Evolutionary conservation across 495 filamentous ascomycete species (phyloP).

Genomic region (Podospora appendiculata): DNA sequence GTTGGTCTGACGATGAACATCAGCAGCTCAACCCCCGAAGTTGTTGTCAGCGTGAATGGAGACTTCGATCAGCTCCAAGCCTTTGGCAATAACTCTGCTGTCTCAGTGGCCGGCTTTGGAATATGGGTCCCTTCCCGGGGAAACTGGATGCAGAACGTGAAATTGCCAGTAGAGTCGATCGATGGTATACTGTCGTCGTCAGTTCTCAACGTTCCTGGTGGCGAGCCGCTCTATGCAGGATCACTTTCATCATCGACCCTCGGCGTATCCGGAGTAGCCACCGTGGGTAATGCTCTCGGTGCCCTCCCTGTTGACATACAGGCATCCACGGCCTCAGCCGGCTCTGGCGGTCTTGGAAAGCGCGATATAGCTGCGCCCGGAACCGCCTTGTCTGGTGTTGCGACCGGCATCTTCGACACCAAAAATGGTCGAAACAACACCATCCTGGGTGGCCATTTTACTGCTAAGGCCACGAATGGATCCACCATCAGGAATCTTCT

Average conservation of each 20-base stretch:
- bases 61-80: constrained; percentile 65
- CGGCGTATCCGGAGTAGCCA: constrained; percentile 60
- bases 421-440: constrained; percentile 67
- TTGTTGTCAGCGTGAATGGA: constrained; percentile 71
- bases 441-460: constrained; percentile 83
- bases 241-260: constrained; percentile 64
- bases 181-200: constrained; percentile 63
- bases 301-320: constrained; percentile 58
- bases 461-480: constrained; percentile 58
- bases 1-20: constrained; percentile 76
- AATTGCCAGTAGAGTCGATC: constrained; percentile 56
- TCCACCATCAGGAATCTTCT: constrained; percentile 69
- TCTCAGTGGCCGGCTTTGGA: constrained; percentile 66
- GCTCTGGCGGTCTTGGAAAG: constrained; percentile 41
- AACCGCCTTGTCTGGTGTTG: constrained; percentile 52
- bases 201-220: constrained; percentile 49
- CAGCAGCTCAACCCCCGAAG: constrained; percentile 59
- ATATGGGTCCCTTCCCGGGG: constrained; percentile 87
- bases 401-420: constrained; percentile 69
- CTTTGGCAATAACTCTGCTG: constrained; percentile 53
- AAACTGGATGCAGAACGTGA: constrained; percentile 83
- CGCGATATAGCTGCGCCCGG: constrained; percentile 40
- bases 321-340: constrained; percentile 21
- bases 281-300: constrained; percentile 45
- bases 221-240: constrained; percentile 65